A percentile compares a stretch with the other conserved stretches of the same genome.
phyloP scores from a whole-genome alignment of 1,284 basidiomycete species.

The Pterulicium gracile region DNA sequence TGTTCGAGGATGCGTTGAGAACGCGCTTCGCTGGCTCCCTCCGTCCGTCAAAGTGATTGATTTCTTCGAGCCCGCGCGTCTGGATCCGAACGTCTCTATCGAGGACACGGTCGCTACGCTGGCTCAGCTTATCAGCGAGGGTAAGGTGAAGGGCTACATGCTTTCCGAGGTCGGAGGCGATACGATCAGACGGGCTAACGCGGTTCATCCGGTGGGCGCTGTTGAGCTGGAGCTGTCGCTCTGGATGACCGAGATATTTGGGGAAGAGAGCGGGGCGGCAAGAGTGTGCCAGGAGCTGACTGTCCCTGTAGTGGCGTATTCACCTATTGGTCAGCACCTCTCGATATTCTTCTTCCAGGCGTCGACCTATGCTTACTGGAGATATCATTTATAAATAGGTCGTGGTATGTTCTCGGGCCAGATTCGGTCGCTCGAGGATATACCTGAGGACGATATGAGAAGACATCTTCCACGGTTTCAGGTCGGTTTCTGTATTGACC shows the following conservation, averaged over 20 bases:
- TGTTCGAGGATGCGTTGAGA: slow-evolving; percentile 26
- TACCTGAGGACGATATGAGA: slow-evolving; percentile 17
- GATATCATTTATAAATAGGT: slow-evolving; percentile 36
- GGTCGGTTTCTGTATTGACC: too few relatives aligned
- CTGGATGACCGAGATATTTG: slow-evolving; percentile 29
- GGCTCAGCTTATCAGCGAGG: slow-evolving; percentile 21
- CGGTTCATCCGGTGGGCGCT: slow-evolving; percentile 30
- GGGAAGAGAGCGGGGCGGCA: slow-evolving; percentile 30
- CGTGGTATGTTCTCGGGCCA: slow-evolving; percentile 44
- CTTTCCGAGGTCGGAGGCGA: slow-evolving; percentile 34
- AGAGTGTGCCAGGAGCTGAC: slow-evolving; percentile 29
- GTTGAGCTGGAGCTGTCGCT: slow-evolving; percentile 45
- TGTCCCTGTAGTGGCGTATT: slow-evolving; percentile 47
- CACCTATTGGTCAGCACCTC: slow-evolving; percentile 8
- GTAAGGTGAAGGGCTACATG: slow-evolving; percentile 35
- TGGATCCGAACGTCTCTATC: slow-evolving; percentile 22
- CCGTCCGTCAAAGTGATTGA: slow-evolving; percentile 33
- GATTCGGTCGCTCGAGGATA: slow-evolving; percentile 32
- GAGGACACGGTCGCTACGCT: slow-evolving; percentile 22
- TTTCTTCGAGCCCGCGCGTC: slow-evolving; percentile 29
- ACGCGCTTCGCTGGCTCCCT: slow-evolving; percentile 26
- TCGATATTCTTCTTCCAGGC: too few relatives aligned
- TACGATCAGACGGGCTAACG: slow-evolving; percentile 33
- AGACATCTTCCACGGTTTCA: slow-evolving; percentile 15
- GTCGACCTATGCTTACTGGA: slow-evolving; percentile 8